Percentiles rank a stretch among this genome's conserved stretches.
phyloP scores from a whole-genome alignment of 257 asterid species.

The Cordia subcordata region DNA sequence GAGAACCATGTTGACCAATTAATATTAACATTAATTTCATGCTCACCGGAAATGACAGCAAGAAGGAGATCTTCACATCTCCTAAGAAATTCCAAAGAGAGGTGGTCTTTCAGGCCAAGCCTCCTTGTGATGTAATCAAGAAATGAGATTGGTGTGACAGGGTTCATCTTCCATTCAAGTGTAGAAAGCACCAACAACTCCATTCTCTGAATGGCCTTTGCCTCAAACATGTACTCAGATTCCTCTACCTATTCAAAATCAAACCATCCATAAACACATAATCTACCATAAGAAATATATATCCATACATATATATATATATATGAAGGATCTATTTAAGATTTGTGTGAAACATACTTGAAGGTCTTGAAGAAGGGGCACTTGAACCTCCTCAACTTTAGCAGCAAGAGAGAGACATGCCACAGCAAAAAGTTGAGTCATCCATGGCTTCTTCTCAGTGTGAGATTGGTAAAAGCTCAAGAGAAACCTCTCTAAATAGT shows the following conservation, averaged over 20 bases:
- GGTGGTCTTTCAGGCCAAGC: constrained; percentile 21
- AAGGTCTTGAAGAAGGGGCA: constrained; percentile 51
- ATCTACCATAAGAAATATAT: too few relatives aligned
- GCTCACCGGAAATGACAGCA: constrained; percentile 40
- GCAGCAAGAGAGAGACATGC: constrained; percentile 61
- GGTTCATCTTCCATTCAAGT: constrained; percentile 64
- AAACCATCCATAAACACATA: background rate
- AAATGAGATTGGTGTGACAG: constrained; percentile 56
- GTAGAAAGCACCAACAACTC: constrained; percentile 57
- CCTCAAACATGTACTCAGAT: constrained; percentile 42
- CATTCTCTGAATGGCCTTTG: constrained; percentile 64
- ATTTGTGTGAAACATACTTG: constrained; percentile 33
- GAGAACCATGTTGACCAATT: background rate
- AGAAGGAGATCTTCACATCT: constrained; percentile 56
- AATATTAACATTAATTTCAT: background rate
- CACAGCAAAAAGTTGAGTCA: constrained; percentile 50
- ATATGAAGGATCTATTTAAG: constrained; percentile 4
- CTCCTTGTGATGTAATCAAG: constrained; percentile 40
- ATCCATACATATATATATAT: background rate
- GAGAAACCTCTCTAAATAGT: constrained; percentile 41
- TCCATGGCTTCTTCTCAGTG: constrained; percentile 46
- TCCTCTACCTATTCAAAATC: constrained; percentile 40
- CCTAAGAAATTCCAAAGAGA: constrained; percentile 32
- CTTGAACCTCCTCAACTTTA: constrained; percentile 49
- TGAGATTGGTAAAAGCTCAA: constrained; percentile 7